Base-by-base conservation (phyloP, 108 stramenopile species). In the Discostella stelligeroides region DNA sequence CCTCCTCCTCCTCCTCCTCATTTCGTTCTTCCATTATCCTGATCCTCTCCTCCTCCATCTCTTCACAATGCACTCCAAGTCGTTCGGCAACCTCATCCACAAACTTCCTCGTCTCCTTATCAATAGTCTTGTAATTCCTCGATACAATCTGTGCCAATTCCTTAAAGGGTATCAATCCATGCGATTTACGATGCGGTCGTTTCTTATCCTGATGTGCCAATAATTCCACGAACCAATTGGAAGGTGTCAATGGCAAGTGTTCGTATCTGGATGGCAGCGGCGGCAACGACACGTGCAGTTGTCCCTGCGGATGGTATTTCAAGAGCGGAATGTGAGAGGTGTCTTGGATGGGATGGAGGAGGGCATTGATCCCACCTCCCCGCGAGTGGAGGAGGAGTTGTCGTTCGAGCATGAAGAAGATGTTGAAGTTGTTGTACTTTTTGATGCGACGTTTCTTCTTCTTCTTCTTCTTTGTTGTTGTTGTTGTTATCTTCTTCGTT, bases 391-490 rank as follows among this genome's bases (percentile, higher is more conserved):
- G 67, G 37, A 68, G 67, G 24, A 39, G 55, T 28, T 57, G 49
- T 12, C 67, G 54, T 29, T 68, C 67, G n/a, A 68, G 67, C 30
- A 68, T 68, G 41, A 53, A 38, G 42, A 56, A 68, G 38, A 68
- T 45, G 55, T 68, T 68, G 27, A 45, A 68, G 55, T 57, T 54
- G 28, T 68, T 68, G 56, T 58, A 68, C 28, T 13, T 54, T 13
- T 54, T 54, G 7, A 10, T 23, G 12, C 4, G 23, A 14, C 6
- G 24, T 25, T 54, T 54, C 11, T 54, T 28, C 23, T 24, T 9
- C 25, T 14, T 2, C 25, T 54, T 24, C 25, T 54, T 54, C n/a
- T n/a, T n/a, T n/a, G n/a, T n/a, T n/a, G n/a, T n/a, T n/a, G n/a
- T n/a, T n/a, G n/a, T n/a, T n/a, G n/a, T n/a, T n/a, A n/a, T n/a